These are phyloP conservation scores for Aspergillus floridensis DNA, from an alignment of 2,329 filamentous ascomycete species.

Conservation along the genomic window DNA sequence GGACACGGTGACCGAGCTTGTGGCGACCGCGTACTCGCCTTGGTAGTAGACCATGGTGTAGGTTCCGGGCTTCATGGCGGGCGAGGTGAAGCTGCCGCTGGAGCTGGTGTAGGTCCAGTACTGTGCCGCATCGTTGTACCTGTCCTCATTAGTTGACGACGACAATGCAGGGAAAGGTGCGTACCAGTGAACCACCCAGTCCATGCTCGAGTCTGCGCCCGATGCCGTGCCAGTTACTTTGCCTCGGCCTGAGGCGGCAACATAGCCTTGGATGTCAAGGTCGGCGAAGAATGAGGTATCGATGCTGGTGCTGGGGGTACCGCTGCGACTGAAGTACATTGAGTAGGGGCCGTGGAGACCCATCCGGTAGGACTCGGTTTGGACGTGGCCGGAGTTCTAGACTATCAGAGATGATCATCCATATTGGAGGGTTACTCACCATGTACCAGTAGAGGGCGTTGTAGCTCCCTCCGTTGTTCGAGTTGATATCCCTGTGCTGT, in stretches of 20 bases:
- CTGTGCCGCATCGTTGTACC: slow-evolving; percentile 58
- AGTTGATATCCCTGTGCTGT: slow-evolving; percentile 55
- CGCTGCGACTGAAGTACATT: slow-evolving; percentile 59
- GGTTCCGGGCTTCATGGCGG: slow-evolving; percentile 64
- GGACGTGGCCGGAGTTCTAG: slow-evolving; percentile 61
- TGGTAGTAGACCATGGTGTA: slow-evolving; percentile 68
- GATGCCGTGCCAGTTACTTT: slow-evolving; percentile 60
- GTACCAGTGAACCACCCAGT: slow-evolving; percentile 62
- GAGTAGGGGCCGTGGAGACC: slow-evolving; percentile 67
- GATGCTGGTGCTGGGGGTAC: slow-evolving; percentile 51
- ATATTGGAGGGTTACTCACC: slow-evolving; percentile 26
- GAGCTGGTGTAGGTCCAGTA: slow-evolving; percentile 62
- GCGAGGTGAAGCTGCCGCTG: slow-evolving; percentile 60
- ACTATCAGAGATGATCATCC: background rate
- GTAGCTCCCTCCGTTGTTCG: slow-evolving; percentile 60
- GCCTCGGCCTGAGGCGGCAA: slow-evolving; percentile 56
- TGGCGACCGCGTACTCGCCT: slow-evolving; percentile 56
- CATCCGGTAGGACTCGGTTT: slow-evolving; percentile 61
- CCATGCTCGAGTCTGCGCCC: slow-evolving; percentile 53
- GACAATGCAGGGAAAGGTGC: background rate
- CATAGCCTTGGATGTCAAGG: slow-evolving; percentile 58
- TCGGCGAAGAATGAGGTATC: slow-evolving; percentile 61
- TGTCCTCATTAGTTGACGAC: background rate
- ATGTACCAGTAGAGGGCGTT: slow-evolving; percentile 66
- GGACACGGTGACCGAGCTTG: slow-evolving; percentile 49